A percentile compares a stretch with the other conserved stretches of the same genome.
phyloP scores from a whole-genome alignment of 345 rosid genomes.

The Aquilaria sinensis region DNA sequence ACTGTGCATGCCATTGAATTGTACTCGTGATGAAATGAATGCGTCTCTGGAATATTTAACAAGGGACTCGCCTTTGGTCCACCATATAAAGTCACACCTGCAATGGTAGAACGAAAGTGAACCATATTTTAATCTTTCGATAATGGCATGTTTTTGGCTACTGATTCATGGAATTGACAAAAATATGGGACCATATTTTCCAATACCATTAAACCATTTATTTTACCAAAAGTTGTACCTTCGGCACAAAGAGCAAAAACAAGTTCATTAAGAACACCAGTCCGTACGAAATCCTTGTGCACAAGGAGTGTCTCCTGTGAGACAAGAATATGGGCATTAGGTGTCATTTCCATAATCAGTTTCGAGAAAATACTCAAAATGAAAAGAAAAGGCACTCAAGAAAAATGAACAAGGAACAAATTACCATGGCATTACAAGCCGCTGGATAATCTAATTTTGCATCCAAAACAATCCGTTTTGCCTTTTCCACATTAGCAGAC shows the following conservation, averaged over 20 bases:
- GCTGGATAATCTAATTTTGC: slow-evolving; percentile 97
- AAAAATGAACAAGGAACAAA: slow-evolving; percentile 1
- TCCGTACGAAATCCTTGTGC: slow-evolving; percentile 71
- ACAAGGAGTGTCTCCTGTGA: slow-evolving; percentile 94
- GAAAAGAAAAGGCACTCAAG: not conserved
- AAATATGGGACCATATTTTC: not conserved
- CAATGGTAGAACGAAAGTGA: slow-evolving; percentile 1
- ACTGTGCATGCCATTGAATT: slow-evolving; percentile 79
- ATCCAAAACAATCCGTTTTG: slow-evolving; percentile 75
- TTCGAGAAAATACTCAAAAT: not conserved
- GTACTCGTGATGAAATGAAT: slow-evolving; percentile 74
- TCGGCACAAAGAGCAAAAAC: slow-evolving; percentile 45
- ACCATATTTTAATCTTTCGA: not conserved
- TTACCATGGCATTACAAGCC: slow-evolving; percentile 97
- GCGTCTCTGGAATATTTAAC: slow-evolving; percentile 56
- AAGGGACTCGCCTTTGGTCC: slow-evolving; percentile 68
- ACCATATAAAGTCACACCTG: slow-evolving; percentile 78
- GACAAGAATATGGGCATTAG: slow-evolving; percentile 11
- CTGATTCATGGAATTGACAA: not conserved
- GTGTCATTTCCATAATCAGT: not conserved
- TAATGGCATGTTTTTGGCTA: not conserved
- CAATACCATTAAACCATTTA: not conserved
- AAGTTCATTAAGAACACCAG: slow-evolving; percentile 50
- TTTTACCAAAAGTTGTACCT: slow-evolving; percentile 38
- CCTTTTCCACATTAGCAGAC: slow-evolving; percentile 77